Base-by-base conservation (phyloP, 768 basidiomycete genomes). In the Phlebiopsis flavidoalba region DNA sequence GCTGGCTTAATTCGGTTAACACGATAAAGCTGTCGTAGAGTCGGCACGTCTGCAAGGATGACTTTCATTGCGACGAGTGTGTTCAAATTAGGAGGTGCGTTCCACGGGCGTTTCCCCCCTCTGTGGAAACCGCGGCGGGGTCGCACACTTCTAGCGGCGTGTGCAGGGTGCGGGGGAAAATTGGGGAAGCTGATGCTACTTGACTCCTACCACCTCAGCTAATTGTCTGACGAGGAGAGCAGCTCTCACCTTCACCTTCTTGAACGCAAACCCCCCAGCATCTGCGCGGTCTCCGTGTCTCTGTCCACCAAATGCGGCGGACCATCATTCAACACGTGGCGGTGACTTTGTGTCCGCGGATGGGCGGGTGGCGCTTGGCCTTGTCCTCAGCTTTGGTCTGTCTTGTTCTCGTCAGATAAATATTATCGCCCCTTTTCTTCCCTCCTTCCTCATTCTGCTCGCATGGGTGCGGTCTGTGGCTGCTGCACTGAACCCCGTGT, bases 21-120 rank as follows among this genome's bases (percentile, higher is more conserved):
- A 57, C 74, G 75, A 70, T 85, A 90, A 33, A 87, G 73, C 57
- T 82, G 72, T 15, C 77, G 74, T 33, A 91, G 71, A 3, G 88
- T 86, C 35, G 76, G 79, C 54, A 91, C 83, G 53, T 79, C 78
- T 33, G 67, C 70, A n/a, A 85, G 49, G 10, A 49, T 1, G 49
- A 59, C 31, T 22, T 52, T 51, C 58, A 59, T 59, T 8, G 57
- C 40, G 55, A 40, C 6, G 45, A 22, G 43, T 2, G 58, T 15
- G 54, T 40, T 24, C 53, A 43, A 56, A 19, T 40, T 14, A 46
- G 12, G 48, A 49, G 57, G 21, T 7, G 55, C 45, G 26, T 36
- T 46, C 6, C 6, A 40, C 19, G 46, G 54, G 54, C 22, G 54
- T 45, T 24, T 55, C 22, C 37, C 36, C n/a, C n/a, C n/a, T n/a